Conservation (phyloP, 305 asterid genomes). For the Fraxinus ornus region DNA sequence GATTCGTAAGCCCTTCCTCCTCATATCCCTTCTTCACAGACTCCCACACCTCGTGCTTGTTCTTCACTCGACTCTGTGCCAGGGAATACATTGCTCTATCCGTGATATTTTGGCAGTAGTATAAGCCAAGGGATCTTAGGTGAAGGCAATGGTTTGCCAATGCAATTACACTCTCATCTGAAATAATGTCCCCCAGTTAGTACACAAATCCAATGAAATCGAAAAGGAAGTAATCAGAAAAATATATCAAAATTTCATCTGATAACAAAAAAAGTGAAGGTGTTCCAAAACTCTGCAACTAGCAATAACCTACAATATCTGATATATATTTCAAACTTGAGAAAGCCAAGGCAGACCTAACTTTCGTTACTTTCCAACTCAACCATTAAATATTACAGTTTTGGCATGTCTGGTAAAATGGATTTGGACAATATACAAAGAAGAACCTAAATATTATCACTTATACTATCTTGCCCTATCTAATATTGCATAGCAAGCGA, state of each 20-base stretch:
- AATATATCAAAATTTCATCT: neutral
- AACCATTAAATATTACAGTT: neutral
- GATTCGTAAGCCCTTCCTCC: constrained; percentile 79
- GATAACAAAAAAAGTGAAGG: neutral
- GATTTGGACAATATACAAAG: neutral
- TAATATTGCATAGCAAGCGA: neutral
- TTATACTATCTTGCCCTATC: neutral
- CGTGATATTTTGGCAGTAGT: constrained; percentile 86
- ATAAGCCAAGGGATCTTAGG: constrained; percentile 77
- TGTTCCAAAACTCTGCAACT: neutral
- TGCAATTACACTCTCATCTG: constrained; percentile 85
- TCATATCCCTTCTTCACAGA: constrained; percentile 52
- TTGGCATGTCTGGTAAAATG: neutral
- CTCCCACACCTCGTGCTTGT: constrained; percentile 55
- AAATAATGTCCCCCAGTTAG: neutral
- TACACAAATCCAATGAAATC: neutral
- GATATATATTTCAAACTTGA: neutral
- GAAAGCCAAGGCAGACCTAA: neutral
- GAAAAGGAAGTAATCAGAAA: neutral
- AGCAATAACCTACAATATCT: neutral
- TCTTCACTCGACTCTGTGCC: constrained; percentile 70
- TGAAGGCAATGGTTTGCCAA: constrained; percentile 79
- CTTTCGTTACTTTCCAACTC: neutral
- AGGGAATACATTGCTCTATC: constrained; percentile 88
- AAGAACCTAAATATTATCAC: neutral